Base-by-base conservation (phyloP, 1,284 basidiomycete genomes). In the Tilletia indica region DNA sequence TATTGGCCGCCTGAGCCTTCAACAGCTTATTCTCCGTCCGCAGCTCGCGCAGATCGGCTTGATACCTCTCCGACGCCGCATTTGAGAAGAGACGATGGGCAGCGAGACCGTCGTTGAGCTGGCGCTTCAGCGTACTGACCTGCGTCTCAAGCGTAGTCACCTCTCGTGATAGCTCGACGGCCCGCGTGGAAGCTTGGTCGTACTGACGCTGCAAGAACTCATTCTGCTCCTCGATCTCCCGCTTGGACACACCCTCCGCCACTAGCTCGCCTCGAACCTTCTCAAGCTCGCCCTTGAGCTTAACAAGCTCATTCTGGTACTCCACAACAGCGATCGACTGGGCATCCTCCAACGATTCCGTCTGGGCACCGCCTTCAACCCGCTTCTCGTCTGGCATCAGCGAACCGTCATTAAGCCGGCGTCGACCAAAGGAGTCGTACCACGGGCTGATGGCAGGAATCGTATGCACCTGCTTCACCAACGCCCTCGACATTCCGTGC, bases 161-260 rank as follows among this genome's bases (percentile, higher is more conserved):
- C 21, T 64, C 61, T 11, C 61, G 61, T 38, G 61, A 64, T 9
- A 64, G 61, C 36, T 64, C 61, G 6, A 64, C 61, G 34, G 61
- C 61, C 21, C 61, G 61, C 2, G 61, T 64, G 0, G 61, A 64
- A 5, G 61, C 61, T 38, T 64, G 36, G 61, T 64, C 38, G 61
- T 64, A 64, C 36, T 64, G 61, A 3, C 19, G 38, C 61, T 64
- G 61, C 8, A 34, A 36, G 61, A 64, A 64, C 19, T 36, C 36
- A 34, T 34, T 39, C 14, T 64, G 61, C 21, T 38, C 61, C 21
- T 64, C 61, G 34, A 36, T 42, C n/a, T 64, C 61, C 61, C 16
- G 36, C 36, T 64, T 64, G 4, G 61, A 11, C 36, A 34, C 36
- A 11, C 12, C 34, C 36, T 64, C 61, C 4, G 61, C 61, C 38